Percentiles rank a stretch among this genome's conserved stretches.
These are phyloP conservation scores for Cladorrhinum sp. DNA, from an alignment of 2,329 filamentous ascomycete genomes.

Conservation along the genomic window DNA sequence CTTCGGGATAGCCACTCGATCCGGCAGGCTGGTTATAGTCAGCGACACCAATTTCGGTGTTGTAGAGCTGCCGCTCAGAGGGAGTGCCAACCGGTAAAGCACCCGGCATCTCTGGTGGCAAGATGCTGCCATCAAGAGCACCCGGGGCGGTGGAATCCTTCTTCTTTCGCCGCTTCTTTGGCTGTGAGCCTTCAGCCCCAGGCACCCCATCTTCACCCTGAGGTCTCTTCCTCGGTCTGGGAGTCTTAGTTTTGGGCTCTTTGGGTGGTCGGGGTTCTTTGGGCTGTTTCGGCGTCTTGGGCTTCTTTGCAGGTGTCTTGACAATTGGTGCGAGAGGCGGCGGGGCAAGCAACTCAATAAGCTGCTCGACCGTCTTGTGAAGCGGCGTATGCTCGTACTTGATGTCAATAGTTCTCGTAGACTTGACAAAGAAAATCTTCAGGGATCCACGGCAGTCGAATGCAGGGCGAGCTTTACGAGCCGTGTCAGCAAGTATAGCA, in stretches of 20 bases:
- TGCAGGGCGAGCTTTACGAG: slow-evolving; percentile 49
- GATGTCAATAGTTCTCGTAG: slow-evolving; percentile 46
- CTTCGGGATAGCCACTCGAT: slow-evolving; percentile 20
- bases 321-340: slow-evolving; percentile 37
- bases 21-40: slow-evolving; percentile 5
- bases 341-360: slow-evolving; percentile 47
- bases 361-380: slow-evolving; percentile 53
- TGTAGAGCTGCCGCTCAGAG: slow-evolving; percentile 20
- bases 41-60: slow-evolving; percentile 9
- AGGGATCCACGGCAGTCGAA: slow-evolving; percentile 57
- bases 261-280: slow-evolving; percentile 30
- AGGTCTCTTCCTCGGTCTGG: slow-evolving; percentile 26
- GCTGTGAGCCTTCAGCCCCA: slow-evolving; percentile 22
- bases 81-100: slow-evolving; percentile 23
- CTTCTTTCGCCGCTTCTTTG: slow-evolving; percentile 31
- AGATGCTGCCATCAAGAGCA: slow-evolving; percentile 11
- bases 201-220: slow-evolving; percentile 20
- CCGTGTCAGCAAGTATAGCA: slow-evolving; percentile 14
- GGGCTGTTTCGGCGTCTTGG: slow-evolving; percentile 28
- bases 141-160: slow-evolving; percentile 22
- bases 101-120: slow-evolving; percentile 26
- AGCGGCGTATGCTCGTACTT: slow-evolving; percentile 56
- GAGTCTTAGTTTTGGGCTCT: slow-evolving; percentile 25
- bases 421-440: slow-evolving; percentile 48
- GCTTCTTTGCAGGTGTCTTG: slow-evolving; percentile 27